phyloP scores from a whole-genome alignment of 2,329 filamentous ascomycete species.

The Ploettnerulaceae sp. region DNA sequence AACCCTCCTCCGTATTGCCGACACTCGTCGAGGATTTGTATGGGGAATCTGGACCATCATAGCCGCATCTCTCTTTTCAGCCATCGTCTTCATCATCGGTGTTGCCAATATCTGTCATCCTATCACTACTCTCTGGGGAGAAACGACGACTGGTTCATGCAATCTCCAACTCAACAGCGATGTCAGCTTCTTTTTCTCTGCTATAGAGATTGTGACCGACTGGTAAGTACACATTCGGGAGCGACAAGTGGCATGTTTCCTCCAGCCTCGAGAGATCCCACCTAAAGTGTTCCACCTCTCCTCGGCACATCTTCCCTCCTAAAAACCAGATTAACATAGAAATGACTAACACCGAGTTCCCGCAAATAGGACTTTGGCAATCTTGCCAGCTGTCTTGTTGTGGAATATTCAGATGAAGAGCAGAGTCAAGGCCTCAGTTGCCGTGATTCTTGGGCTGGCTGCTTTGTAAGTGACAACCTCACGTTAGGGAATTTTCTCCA shows the following conservation, averaged over 20 bases:
- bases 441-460: constrained; percentile 40
- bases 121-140: constrained; percentile 33
- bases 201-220: constrained; percentile 36
- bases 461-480: constrained; percentile 36
- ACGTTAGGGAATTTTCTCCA: not conserved
- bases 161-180: constrained; percentile 31
- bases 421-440: constrained; percentile 42
- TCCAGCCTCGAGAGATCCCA: no score
- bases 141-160: constrained; percentile 29
- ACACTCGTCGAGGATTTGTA: constrained; percentile 28
- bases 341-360: no score
- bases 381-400: constrained; percentile 38
- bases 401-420: constrained; percentile 41
- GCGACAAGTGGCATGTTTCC: no score
- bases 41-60: constrained; percentile 31
- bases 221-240: no score
- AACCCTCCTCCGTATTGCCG: constrained; percentile 33
- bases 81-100: constrained; percentile 30
- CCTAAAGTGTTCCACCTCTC: no score
- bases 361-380: constrained; percentile 35
- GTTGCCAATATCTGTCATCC: constrained; percentile 34
- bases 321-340: no score
- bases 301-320: no score
- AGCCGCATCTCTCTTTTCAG: constrained; percentile 19
- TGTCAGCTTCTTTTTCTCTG: constrained; percentile 35